These are phyloP conservation scores for Opeltia flavorubescens DNA, from an alignment of 495 filamentous ascomycete species.

Conservation along the genomic window DNA sequence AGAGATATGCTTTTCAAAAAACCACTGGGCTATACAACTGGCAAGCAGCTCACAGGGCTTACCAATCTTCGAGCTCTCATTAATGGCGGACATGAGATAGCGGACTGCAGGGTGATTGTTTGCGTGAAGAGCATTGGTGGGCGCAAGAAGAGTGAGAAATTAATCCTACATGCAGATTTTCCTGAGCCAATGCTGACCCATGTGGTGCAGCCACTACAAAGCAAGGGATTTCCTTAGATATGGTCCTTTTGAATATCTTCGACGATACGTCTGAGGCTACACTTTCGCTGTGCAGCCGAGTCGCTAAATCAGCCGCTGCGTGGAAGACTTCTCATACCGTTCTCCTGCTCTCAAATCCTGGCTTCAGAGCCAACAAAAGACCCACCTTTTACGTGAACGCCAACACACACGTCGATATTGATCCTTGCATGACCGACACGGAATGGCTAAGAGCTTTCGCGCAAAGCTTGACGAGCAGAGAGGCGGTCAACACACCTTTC, in stretches of 20 bases:
- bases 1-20: slow-evolving; percentile 23
- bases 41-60: slow-evolving; percentile 22
- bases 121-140: slow-evolving; percentile 33
- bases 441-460: slow-evolving; percentile 41
- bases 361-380: slow-evolving; percentile 22
- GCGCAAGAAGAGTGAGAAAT: slow-evolving; percentile 20
- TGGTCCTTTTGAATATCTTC: slow-evolving; percentile 40
- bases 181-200: neutral
- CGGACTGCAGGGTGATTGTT: slow-evolving; percentile 25
- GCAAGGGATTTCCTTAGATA: slow-evolving; percentile 25
- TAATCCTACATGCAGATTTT: neutral
- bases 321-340: slow-evolving; percentile 42
- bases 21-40: slow-evolving; percentile 22
- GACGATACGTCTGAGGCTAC: slow-evolving; percentile 43
- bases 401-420: slow-evolving; percentile 39
- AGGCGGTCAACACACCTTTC: slow-evolving; percentile 38
- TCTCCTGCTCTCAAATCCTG: slow-evolving; percentile 41
- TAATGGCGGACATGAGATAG: slow-evolving; percentile 27
- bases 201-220: slow-evolving; percentile 29
- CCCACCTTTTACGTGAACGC: slow-evolving; percentile 28
- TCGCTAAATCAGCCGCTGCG: slow-evolving; percentile 29
- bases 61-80: slow-evolving; percentile 32
- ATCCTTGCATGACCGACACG: slow-evolving; percentile 42
- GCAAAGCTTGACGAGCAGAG: slow-evolving; percentile 33
- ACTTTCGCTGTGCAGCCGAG: slow-evolving; percentile 39